Conservation (phyloP, 768 basidiomycete genomes). For the Chalciporus sphaerocephalus region DNA sequence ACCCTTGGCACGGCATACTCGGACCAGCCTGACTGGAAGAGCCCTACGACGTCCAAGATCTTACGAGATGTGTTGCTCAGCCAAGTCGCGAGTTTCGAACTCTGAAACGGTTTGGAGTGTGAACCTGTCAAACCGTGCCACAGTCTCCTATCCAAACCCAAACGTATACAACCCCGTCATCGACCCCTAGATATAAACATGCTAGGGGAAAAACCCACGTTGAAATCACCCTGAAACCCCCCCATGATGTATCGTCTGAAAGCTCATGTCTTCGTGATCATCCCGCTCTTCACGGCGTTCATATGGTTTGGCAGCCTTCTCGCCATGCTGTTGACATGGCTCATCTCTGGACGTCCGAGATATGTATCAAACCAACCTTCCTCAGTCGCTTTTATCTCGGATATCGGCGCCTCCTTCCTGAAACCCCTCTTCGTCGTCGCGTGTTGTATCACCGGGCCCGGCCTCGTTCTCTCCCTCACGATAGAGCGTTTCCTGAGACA, state of each 20-base stretch:
- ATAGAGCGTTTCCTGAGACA: conserved; percentile 65
- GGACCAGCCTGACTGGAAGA: too few relatives aligned
- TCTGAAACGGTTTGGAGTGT: neutral
- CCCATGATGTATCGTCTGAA: conserved; percentile 15
- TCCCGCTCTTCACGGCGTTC: conserved; percentile 55
- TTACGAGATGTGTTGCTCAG: too few relatives aligned
- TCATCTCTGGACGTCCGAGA: conserved; percentile 52
- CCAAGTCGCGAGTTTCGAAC: too few relatives aligned
- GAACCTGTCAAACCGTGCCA: neutral
- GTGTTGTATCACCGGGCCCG: conserved; percentile 56
- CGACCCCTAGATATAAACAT: conserved; percentile 9
- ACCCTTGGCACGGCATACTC: too few relatives aligned
- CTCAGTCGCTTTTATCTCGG: conserved; percentile 69
- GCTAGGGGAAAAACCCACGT: neutral
- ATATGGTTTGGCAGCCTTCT: conserved; percentile 72
- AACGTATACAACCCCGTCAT: too few relatives aligned
- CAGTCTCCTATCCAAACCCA: neutral
- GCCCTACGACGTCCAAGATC: too few relatives aligned
- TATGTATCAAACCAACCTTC: conserved; percentile 49
- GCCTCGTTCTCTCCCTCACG: conserved; percentile 56
- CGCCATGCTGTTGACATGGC: conserved; percentile 70
- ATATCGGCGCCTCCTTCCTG: conserved; percentile 66
- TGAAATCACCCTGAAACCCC: neutral
- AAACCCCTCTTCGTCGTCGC: conserved; percentile 74
- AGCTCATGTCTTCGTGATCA: conserved; percentile 61